Conservation (phyloP, 2,329 filamentous ascomycete species). For the Microcyclospora tardicrescens region DNA sequence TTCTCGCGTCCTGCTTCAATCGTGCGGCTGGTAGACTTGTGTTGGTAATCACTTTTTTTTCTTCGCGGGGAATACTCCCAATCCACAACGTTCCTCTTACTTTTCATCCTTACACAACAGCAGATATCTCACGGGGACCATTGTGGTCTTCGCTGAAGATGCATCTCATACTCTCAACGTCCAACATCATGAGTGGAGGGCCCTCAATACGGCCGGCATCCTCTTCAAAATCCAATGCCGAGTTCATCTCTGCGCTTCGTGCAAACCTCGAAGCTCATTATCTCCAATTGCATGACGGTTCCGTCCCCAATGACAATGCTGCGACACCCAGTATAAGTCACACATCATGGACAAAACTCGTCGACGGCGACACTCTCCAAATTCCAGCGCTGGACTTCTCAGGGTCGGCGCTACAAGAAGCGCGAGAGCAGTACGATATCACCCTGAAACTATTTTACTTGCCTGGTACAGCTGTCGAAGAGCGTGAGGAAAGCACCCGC, state of each 20-base stretch:
- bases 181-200: conserved; percentile 76
- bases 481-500: conserved; percentile 54
- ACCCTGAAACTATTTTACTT: conserved; percentile 94
- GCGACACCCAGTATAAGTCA: conserved; percentile 23
- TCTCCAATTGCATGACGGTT: conserved; percentile 2
- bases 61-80: too few species aligned
- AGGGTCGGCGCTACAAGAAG: conserved; percentile 61
- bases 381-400: conserved; percentile 68
- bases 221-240: conserved; percentile 76
- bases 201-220: conserved; percentile 70
- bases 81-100: too few species aligned
- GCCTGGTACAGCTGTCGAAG: conserved; percentile 35
- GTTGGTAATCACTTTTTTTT: too few species aligned
- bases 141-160: conserved; percentile 38
- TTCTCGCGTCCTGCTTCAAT: too few species aligned
- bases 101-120: too few species aligned
- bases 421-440: conserved; percentile 76
- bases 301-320: conserved; percentile 8
- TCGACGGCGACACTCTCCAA: conserved; percentile 24
- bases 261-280: conserved; percentile 51
- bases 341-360: conserved; percentile 61
- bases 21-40: too few species aligned
- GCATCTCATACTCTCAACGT: conserved; percentile 74
- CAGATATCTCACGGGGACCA: too few species aligned
- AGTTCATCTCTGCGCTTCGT: conserved; percentile 78